phyloP scores from a whole-genome alignment of 1,284 basidiomycete genomes.

The Apiotrichum gracile region DNA sequence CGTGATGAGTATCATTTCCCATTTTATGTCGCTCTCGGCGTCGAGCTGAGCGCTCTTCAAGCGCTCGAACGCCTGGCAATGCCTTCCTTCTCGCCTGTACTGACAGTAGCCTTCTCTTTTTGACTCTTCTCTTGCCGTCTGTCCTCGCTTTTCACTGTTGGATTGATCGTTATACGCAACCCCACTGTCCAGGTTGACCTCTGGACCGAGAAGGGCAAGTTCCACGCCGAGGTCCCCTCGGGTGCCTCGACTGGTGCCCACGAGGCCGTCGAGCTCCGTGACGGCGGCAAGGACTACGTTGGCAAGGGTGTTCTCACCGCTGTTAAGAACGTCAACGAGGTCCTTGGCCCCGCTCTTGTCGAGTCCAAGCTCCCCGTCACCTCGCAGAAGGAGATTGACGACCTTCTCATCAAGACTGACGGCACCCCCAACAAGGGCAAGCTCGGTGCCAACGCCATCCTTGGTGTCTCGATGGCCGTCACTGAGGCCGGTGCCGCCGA shows the following conservation, averaged over 20 bases:
- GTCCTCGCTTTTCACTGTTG: background rate
- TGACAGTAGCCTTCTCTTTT: constrained; percentile 18
- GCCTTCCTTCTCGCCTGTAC: constrained; percentile 6
- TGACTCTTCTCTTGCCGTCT: background rate
- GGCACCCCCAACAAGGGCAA: constrained; percentile 98
- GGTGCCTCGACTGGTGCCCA: constrained; percentile 98
- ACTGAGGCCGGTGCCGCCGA: constrained; percentile 89
- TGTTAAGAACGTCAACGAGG: constrained; percentile 87
- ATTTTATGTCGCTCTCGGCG: too few species aligned
- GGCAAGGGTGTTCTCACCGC: constrained; percentile 98
- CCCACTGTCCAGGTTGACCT: constrained; percentile 95
- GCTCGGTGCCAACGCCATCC: constrained; percentile 98
- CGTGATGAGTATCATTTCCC: constrained; percentile 55
- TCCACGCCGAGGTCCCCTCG: constrained; percentile 92
- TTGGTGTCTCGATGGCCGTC: constrained; percentile 96
- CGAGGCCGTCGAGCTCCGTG: constrained; percentile 97
- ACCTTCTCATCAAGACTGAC: constrained; percentile 97
- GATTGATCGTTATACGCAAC: constrained; percentile 52
- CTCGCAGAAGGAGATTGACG: constrained; percentile 92
- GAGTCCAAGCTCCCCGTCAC: constrained; percentile 80
- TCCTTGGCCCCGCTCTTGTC: constrained; percentile 86
- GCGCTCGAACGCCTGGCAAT: background rate
- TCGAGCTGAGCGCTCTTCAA: too few species aligned
- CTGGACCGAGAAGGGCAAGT: constrained; percentile 77
- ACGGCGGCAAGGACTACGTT: constrained; percentile 91